Evolutionary conservation across 495 filamentous ascomycete genomes (phyloP).

Genomic region (Trichoderma erinaceum): DNA sequence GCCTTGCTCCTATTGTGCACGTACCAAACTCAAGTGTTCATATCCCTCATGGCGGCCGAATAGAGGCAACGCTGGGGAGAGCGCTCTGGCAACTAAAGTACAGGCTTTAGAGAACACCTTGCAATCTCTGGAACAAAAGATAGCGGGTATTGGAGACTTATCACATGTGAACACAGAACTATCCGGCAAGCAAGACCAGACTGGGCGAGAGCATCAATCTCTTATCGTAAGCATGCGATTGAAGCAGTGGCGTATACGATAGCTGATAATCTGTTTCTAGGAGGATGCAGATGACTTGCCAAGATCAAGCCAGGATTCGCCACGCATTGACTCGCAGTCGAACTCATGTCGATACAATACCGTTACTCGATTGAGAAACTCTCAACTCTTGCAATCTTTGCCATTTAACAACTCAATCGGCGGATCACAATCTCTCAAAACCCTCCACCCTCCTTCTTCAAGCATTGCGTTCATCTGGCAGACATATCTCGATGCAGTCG

Average conservation of each 20-base stretch:
- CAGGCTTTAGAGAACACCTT: background rate
- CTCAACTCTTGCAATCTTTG: background rate
- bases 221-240: background rate
- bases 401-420: background rate
- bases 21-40: background rate
- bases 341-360: background rate
- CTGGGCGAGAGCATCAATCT: background rate
- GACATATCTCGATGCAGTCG: background rate
- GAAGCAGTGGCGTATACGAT: background rate
- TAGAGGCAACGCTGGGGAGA: background rate
- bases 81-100: background rate
- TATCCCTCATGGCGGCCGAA: background rate
- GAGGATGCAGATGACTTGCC: background rate
- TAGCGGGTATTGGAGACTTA: background rate
- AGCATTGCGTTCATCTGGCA: background rate
- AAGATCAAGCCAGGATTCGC: background rate
- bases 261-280: background rate
- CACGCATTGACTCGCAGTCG: background rate
- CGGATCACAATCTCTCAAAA: background rate
- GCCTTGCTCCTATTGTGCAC: background rate
- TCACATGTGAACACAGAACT: background rate
- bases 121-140: background rate
- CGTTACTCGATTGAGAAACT: background rate
- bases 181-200: background rate
- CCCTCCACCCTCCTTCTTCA: background rate